These are phyloP conservation scores for Starmerella tilneyi DNA, from an alignment of 805 yeast species.

Conservation along the genomic window DNA sequence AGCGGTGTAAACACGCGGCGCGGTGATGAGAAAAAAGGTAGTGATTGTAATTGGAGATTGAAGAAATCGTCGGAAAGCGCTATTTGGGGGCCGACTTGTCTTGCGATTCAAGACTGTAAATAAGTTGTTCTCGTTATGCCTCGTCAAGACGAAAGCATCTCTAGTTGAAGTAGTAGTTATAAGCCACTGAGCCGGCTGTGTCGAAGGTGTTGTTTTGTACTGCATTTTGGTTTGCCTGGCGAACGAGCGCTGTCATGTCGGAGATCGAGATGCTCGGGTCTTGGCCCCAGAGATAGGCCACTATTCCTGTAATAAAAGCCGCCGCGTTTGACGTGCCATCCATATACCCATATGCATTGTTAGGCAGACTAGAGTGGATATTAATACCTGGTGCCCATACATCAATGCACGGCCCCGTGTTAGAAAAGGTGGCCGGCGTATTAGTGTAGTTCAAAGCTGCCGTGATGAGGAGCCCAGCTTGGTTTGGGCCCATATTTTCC, in stretches of 20 bases:
- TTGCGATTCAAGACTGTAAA: too few relatives aligned
- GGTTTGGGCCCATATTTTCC: conserved; percentile 58
- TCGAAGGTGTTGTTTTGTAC: neutral
- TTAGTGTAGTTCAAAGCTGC: conserved; percentile 73
- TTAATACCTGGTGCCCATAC: conserved; percentile 80
- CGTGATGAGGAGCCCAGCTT: conserved; percentile 58
- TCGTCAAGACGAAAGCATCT: too few relatives aligned
- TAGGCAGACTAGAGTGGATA: conserved; percentile 39
- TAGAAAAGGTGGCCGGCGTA: conserved; percentile 65
- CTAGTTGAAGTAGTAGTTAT: conserved; percentile 12
- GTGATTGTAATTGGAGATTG: too few relatives aligned
- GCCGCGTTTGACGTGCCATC: conserved; percentile 92
- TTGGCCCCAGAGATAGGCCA: conserved; percentile 54
- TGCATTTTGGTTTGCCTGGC: conserved; percentile 8
- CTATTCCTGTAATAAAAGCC: conserved; percentile 84
- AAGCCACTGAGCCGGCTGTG: conserved; percentile 11
- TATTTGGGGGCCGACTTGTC: too few relatives aligned
- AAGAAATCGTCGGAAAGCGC: too few relatives aligned
- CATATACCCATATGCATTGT: conserved; percentile 17
- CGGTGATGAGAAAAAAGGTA: too few relatives aligned
- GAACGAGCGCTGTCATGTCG: conserved; percentile 9
- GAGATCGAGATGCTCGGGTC: conserved; percentile 10
- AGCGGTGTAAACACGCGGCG: too few relatives aligned
- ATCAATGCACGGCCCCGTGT: conserved; percentile 89
- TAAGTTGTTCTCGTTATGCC: too few relatives aligned